Conservation (phyloP, 768 basidiomycete species). For the Cubamyces sp. region DNA sequence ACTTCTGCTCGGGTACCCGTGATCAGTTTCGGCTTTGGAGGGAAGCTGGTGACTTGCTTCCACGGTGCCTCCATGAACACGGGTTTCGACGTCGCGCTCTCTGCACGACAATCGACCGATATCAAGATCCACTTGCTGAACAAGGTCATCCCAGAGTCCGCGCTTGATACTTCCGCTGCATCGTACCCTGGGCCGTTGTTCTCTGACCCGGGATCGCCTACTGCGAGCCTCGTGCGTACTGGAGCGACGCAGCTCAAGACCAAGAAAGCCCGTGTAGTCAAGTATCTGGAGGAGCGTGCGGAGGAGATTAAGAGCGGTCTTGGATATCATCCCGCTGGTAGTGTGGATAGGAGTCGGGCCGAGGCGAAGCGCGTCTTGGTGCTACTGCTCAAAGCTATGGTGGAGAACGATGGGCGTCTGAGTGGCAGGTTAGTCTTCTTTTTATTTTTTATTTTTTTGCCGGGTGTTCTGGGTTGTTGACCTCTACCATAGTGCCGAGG, state of each 20-base stretch:
- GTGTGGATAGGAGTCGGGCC: conserved; percentile 55
- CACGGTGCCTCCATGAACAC: conserved; percentile 67
- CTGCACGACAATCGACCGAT: conserved; percentile 69
- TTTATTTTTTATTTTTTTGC: background rate
- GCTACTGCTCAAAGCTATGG: conserved; percentile 74
- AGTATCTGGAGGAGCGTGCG: conserved; percentile 76
- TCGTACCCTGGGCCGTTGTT: conserved; percentile 89
- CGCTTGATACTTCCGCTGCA: conserved; percentile 53
- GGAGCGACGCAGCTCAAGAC: conserved; percentile 69
- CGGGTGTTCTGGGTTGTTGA: background rate
- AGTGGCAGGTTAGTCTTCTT: conserved; percentile 72
- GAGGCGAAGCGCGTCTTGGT: conserved; percentile 81
- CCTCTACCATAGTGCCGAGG: conserved; percentile 50
- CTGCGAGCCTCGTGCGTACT: conserved; percentile 69
- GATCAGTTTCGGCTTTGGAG: conserved; percentile 93
- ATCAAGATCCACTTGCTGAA: conserved; percentile 70
- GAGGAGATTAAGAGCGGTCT: conserved; percentile 80
- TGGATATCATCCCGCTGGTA: conserved; percentile 63
- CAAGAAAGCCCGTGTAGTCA: conserved; percentile 78
- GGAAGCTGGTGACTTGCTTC: conserved; percentile 87
- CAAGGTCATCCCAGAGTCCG: conserved; percentile 70
- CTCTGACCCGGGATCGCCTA: conserved; percentile 68
- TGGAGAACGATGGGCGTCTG: conserved; percentile 88
- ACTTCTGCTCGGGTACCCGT: conserved; percentile 76
- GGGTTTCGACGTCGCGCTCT: conserved; percentile 78